Evolutionary conservation across 2,329 filamentous ascomycete genomes (phyloP).

Genomic region (Diaporthe citrichinensis): DNA sequence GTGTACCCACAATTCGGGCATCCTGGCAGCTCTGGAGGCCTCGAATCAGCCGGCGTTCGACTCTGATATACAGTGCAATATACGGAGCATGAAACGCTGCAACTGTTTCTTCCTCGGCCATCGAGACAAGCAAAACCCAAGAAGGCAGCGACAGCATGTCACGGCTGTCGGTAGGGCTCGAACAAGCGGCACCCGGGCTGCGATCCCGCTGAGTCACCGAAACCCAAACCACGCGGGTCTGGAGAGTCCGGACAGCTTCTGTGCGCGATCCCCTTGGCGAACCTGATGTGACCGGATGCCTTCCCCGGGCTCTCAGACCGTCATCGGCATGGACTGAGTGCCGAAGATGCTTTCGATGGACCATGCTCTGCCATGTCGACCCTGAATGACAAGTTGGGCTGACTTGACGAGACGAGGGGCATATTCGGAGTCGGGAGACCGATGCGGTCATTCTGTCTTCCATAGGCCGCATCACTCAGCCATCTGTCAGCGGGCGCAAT

Average conservation of each 20-base stretch:
- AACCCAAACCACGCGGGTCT: slow-evolving; percentile 33
- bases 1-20: slow-evolving; percentile 30
- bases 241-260: slow-evolving; percentile 1
- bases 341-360: slow-evolving; percentile 21
- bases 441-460: slow-evolving; percentile 16
- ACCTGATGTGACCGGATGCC: slow-evolving; percentile 27
- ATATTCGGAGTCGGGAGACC: background rate
- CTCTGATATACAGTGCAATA: slow-evolving; percentile 35
- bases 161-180: slow-evolving; percentile 33
- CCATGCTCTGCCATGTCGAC: slow-evolving; percentile 2
- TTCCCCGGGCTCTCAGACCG: slow-evolving; percentile 32
- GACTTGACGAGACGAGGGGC: slow-evolving; percentile 4
- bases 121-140: slow-evolving; percentile 10
- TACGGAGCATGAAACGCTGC: slow-evolving; percentile 29
- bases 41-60: slow-evolving; percentile 17
- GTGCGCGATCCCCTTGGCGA: slow-evolving; percentile 20
- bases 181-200: slow-evolving; percentile 15
- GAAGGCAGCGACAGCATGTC: background rate
- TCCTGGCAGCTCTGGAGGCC: slow-evolving; percentile 33
- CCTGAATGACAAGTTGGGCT: background rate
- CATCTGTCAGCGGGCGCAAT: slow-evolving; percentile 29
- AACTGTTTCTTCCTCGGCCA: slow-evolving; percentile 10
- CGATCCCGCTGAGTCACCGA: slow-evolving; percentile 38
- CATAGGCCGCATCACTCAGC: slow-evolving; percentile 32
- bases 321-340: slow-evolving; percentile 24